phyloP scores from a whole-genome alignment of 2,329 filamentous ascomycete genomes.

The Macrophomina phaseolina region DNA sequence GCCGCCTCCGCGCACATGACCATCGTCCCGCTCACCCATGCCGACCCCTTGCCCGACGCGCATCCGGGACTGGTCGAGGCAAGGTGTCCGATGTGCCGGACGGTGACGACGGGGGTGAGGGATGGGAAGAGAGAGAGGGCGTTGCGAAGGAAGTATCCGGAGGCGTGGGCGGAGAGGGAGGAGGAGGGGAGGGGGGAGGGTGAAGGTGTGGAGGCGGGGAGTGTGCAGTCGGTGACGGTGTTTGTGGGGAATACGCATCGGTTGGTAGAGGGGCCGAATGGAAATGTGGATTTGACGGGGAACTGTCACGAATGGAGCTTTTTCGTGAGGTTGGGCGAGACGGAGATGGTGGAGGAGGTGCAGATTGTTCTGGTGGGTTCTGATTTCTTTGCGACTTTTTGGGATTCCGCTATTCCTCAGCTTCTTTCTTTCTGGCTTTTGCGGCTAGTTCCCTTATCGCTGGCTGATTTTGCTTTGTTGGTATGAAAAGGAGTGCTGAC shows the following conservation, averaged over 20 bases:
- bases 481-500: not conserved
- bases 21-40: slow-evolving; percentile 47
- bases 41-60: slow-evolving; percentile 35
- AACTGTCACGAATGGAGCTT: slow-evolving; percentile 55
- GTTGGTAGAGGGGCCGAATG: slow-evolving; percentile 31
- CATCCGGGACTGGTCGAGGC: slow-evolving; percentile 41
- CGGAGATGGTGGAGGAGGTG: slow-evolving; percentile 53
- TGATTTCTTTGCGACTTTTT: not conserved
- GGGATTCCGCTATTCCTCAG: not conserved
- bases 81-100: slow-evolving; percentile 55
- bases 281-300: slow-evolving; percentile 28
- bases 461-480: not conserved
- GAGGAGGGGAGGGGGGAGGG: slow-evolving; percentile 35
- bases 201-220: slow-evolving; percentile 32
- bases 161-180: slow-evolving; percentile 31
- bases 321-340: slow-evolving; percentile 51
- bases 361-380: slow-evolving; percentile 42
- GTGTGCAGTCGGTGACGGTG: slow-evolving; percentile 49
- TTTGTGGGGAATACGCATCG: slow-evolving; percentile 53
- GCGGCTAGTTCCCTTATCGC: not conserved
- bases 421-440: not conserved
- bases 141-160: slow-evolving; percentile 45
- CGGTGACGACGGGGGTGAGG: slow-evolving; percentile 43
- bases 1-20: slow-evolving; percentile 46
- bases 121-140: slow-evolving; percentile 36